Conservation (phyloP, 345 rosid species). For the Euphorbia lathyris region DNA sequence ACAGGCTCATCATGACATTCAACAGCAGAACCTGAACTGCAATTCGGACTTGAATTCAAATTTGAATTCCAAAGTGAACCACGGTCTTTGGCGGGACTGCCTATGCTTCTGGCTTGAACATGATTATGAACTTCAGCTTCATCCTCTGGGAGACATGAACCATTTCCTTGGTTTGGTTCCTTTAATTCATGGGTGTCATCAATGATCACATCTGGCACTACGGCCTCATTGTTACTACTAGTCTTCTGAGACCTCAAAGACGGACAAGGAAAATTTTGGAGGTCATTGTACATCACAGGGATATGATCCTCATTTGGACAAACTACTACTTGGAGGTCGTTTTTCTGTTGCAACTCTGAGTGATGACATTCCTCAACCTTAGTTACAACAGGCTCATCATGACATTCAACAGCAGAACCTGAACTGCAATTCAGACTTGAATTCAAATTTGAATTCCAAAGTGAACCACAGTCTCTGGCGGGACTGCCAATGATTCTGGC, state of each 20-base stretch:
- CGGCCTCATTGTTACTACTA: constrained; percentile 19
- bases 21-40: constrained; percentile 20
- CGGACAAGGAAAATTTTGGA: constrained; percentile 9
- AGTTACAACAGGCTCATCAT: constrained; percentile 9
- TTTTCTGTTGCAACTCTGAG: constrained; percentile 26
- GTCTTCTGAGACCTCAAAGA: constrained; percentile 11
- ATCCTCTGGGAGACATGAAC: constrained; percentile 24
- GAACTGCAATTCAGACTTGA: constrained; percentile 17
- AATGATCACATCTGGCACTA: constrained; percentile 17
- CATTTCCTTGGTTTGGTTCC: constrained; percentile 19
- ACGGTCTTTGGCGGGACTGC: constrained; percentile 22
- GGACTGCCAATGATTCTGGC: constrained; percentile 24
- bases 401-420: constrained; percentile 22
- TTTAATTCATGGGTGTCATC: constrained; percentile 12
- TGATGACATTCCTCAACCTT: constrained; percentile 12
- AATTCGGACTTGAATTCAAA: constrained; percentile 20
- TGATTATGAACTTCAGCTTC: constrained; percentile 26
- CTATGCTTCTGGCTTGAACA: constrained; percentile 25
- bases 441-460: constrained; percentile 22
- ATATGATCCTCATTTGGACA: constrained; percentile 14
- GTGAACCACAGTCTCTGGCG: constrained; percentile 20
- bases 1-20: constrained; percentile 18
- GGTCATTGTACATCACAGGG: neutral
- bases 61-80: constrained; percentile 19
- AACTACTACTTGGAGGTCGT: constrained; percentile 13